Percentiles rank a stretch among this genome's conserved stretches.
Evolutionary conservation across 2,329 filamentous ascomycete species (phyloP).

Genomic region (Juglanconis sp.): DNA sequence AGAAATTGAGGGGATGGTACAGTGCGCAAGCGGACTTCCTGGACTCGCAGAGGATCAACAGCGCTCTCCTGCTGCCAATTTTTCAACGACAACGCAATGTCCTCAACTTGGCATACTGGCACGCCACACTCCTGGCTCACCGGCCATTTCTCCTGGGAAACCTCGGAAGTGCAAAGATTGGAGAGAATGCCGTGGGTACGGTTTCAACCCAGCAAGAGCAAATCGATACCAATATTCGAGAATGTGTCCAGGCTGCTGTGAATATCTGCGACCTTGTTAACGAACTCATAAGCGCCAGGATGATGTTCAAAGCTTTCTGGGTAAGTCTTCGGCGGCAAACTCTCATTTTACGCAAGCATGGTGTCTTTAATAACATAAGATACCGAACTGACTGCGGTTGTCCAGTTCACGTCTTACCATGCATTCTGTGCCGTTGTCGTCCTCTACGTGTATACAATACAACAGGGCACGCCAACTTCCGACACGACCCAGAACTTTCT

Average conservation of each 20-base stretch:
- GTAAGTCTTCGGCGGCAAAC: constrained; percentile 22
- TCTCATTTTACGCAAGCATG: background rate
- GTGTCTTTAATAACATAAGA: no score
- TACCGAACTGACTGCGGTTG: background rate
- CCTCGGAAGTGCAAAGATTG: constrained; percentile 21
- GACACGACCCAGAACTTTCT: constrained; percentile 30
- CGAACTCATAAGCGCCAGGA: constrained; percentile 31
- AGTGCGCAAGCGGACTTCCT: constrained; percentile 34
- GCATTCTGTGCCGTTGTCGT: constrained; percentile 43
- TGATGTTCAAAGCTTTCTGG: constrained; percentile 40
- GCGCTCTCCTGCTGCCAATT: constrained; percentile 33
- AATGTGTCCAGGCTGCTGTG: constrained; percentile 38
- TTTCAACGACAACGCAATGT: constrained; percentile 40
- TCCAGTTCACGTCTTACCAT: constrained; percentile 38
- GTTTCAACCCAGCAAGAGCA: background rate
- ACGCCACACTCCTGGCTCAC: constrained; percentile 38
- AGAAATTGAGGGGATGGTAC: constrained; percentile 33
- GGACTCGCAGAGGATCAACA: constrained; percentile 34
- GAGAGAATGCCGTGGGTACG: no score
- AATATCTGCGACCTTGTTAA: constrained; percentile 36
- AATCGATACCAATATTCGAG: constrained; percentile 26
- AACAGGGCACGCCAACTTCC: constrained; percentile 26
- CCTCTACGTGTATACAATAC: constrained; percentile 43
- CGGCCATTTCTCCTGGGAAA: constrained; percentile 36
- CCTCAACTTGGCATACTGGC: constrained; percentile 40